Evolutionary conservation across 148 eudicot genomes (phyloP), one percentile per base, ranked within the genome.

Genomic region (Amaranthus hypochondriacus): DNA sequence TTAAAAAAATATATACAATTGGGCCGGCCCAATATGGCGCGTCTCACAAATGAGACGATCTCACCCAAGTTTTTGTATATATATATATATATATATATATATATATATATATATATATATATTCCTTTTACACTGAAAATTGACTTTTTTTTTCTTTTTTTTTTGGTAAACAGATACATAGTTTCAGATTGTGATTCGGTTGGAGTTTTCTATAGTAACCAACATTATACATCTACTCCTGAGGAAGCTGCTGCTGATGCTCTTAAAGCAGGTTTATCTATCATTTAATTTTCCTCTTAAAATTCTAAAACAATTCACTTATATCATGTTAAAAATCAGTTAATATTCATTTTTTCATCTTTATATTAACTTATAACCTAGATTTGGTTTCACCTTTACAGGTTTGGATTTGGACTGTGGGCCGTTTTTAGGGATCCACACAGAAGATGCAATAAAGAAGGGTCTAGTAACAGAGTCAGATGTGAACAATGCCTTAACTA

Each of bases 151-250:
- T 4, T 42, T 28, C 0, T 46, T 46, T 51, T 48, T 63, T 49
- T 12, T 70, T 43, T 59, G 3, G 9, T 1, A 47, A 21, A 66
- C 59, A 88, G 96, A 14, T 93, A 94, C 75, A 91, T 94, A 15
- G 98, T 94, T 10, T 94, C 97, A 0, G 98, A 94, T 73, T 94
- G 98, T 48, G 98, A 94, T 55, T 94, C 98, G 2, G 97, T 94
- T 52, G 89, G 77, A 2, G 98, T 94, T 39, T 87, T 87, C 64
- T 94, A 86, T 28, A 75, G 81, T 43, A 83, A 77, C 12, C 97
- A 92, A 73, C 97, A 92, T 81, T 94, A 88, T 55, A 89, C 97
- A 9, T 82, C 91, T 2, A 92, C 98, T 0, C 89, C 98, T 0
- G 92, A 94, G 68, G 96, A 86, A 83, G 97, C 98, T 2, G 98